A percentile compares a stretch with the other conserved stretches of the same genome.
phyloP scores from a whole-genome alignment of 1,139 yeast species.

The Hyphopichia fennica region DNA sequence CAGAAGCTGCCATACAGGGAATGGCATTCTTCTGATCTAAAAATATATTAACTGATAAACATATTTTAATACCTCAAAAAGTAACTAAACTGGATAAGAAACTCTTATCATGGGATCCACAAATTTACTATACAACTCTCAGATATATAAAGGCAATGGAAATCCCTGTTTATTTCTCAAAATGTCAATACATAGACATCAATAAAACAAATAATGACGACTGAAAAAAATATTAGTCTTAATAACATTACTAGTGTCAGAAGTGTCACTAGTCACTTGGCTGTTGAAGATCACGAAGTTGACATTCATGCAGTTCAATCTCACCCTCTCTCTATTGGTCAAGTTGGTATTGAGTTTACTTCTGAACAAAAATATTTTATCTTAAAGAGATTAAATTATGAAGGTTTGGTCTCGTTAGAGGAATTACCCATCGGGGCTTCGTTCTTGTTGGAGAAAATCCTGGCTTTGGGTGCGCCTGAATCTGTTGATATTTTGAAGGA shows the following conservation, averaged over 20 bases:
- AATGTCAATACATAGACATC: no score
- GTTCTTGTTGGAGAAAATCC: constrained; percentile 31
- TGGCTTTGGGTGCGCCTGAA: constrained; percentile 18
- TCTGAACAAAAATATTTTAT: constrained; percentile 27
- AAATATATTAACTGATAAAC: no score
- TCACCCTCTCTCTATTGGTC: constrained; percentile 20
- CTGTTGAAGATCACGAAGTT: constrained; percentile 18
- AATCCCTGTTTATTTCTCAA: no score
- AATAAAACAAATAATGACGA: no score
- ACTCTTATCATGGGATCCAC: no score
- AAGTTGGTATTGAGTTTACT: constrained; percentile 24
- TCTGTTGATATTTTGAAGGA: constrained; percentile 20
- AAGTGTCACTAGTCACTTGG: constrained; percentile 6
- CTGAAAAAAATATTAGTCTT: no score
- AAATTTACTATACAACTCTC: no score
- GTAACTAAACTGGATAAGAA: no score
- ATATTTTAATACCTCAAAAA: no score
- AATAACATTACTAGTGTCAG: constrained; percentile 2
- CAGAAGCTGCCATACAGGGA: no score
- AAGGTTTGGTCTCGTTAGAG: constrained; percentile 23
- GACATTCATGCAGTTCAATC: constrained; percentile 20
- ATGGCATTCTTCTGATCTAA: no score
- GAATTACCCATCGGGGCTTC: constrained; percentile 26
- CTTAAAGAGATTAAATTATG: constrained; percentile 27
- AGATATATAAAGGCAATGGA: no score